Base-by-base conservation (phyloP, 78 protist genomes). In the Trichosphaerium sp. region DNA sequence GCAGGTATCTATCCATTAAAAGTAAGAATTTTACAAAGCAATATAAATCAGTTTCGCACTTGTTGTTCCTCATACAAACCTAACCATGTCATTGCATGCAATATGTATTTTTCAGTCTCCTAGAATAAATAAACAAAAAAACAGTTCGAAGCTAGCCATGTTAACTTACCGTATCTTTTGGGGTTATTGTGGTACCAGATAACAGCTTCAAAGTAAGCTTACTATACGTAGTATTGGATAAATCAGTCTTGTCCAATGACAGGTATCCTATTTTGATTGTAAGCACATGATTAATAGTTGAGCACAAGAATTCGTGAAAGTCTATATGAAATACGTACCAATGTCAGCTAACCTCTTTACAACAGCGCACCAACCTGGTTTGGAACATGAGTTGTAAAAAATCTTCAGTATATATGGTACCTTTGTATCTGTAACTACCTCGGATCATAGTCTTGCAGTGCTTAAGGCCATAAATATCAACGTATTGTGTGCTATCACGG, bases 371-470 rank as follows among this genome's bases (percentile, higher is more conserved):
- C 59, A 54, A 6, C 59, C 59, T 54, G 59, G 18, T 21, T 34
- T 54, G 6, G 29, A 35, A 34, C 59, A 54, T 21, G 10, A 10
- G 32, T 34, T 12, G 6, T 54, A 32, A 35, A 35, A 54, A 35
- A 54, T 34, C 29, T 54, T 54, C 32, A n/a, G 59, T 10, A 35
- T 32, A 54, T 32, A 54, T 54, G 43, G 29, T 35, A 54, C 69
- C 69, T 32, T 11, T 18, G 56, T 64, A 18, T 12, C 69, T 12
- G 55, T 32, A 32, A 14, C 60, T 64, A 11, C 69, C 69, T 29
- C 69, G 69, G 26, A 64, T 55, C 29, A 34, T 8, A 39, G 69
- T 64, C 14, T 39, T 64, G 69, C 44, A n/a, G 39, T 64, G 47
- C 32, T 23, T 4, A 55, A 64, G 14, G 55, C 55, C 47, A 55